Evolutionary conservation across 495 filamentous ascomycete species (phyloP), one percentile per base, ranked within the genome.

Genomic region (Usnea hakonensis): DNA sequence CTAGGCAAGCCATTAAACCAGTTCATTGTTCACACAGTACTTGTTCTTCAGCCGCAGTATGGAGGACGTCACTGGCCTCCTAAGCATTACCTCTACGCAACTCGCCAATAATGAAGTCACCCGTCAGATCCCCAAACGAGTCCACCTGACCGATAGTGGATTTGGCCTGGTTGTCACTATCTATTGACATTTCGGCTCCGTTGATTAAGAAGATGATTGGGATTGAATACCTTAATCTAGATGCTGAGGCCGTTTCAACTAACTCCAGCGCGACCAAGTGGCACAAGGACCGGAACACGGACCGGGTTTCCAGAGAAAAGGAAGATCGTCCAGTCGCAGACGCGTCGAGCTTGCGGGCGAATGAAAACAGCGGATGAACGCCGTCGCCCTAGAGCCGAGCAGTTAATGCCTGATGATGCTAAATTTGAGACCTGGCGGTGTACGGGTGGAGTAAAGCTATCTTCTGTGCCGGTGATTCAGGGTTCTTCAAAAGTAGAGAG

Each of bases 331-430:
- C 40, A 43, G n/a, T 43, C 16, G 3, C 40, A 19, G 57, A 60
- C 28, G 41, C 57, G 17, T 59, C 58, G 38, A 23, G 11, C 36
- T 52, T 44, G 21, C 36, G 21, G 9, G 58, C 58, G 2, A 60
- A 58, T 44, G 56, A 58, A n/a, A 26, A 58, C 56, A 26, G 33
- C 33, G 38, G 56, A 38, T 6, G 56, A 46, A 46, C 23, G 56
- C 10, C 5, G 4, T 9, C 6, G 6, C 35, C 35, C 35, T 6
- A 36, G 35, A 36, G 35, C 35, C 35, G 35, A 11, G 35, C 55
- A 41, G 26, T 30, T 38, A 11, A 33, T 36, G 33, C 19, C 19
- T 8, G 56, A 46, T 5, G 43, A 26, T 43, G n/a, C 35, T 26
- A n/a, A 57, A 43, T 21, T 57, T 41, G 16, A 33, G 33, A 58